phyloP scores from a whole-genome alignment of 805 yeast genomes.

The Cyberlindnera euphorbiiphila region DNA sequence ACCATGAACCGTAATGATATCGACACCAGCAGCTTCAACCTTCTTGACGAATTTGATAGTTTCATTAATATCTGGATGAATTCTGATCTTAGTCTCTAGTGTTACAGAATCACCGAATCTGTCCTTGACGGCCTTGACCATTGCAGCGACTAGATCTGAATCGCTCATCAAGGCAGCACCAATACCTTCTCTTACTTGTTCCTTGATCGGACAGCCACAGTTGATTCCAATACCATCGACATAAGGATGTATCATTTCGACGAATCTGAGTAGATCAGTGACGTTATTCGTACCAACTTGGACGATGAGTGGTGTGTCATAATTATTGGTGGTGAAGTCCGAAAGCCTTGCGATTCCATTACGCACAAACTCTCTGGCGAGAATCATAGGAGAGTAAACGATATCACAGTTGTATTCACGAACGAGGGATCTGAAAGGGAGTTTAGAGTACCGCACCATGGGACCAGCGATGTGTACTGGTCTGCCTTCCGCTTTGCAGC shows the following conservation, averaged over 20 bases:
- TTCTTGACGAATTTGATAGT: slow-evolving; percentile 68
- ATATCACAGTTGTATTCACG: slow-evolving; percentile 74
- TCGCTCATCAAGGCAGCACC: slow-evolving; percentile 93
- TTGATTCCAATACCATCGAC: slow-evolving; percentile 93
- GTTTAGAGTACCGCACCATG: slow-evolving; percentile 93
- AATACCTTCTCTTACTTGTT: slow-evolving; percentile 91
- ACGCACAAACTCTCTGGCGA: slow-evolving; percentile 92
- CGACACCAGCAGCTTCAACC: slow-evolving; percentile 87
- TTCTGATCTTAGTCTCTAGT: slow-evolving; percentile 88
- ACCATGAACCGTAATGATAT: slow-evolving; percentile 92
- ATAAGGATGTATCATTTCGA: slow-evolving; percentile 83
- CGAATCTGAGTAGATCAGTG: slow-evolving; percentile 74
- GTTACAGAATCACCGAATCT: slow-evolving; percentile 69
- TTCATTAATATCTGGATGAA: slow-evolving; percentile 70
- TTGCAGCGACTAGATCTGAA: slow-evolving; percentile 71
- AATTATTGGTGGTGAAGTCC: slow-evolving; percentile 77
- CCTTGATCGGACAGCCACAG: slow-evolving; percentile 97
- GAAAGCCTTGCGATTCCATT: slow-evolving; percentile 74
- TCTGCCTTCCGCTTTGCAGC: slow-evolving; percentile 43
- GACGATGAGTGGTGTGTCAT: slow-evolving; percentile 71
- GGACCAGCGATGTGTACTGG: slow-evolving; percentile 81
- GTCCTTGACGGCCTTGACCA: slow-evolving; percentile 81
- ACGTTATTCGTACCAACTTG: slow-evolving; percentile 91
- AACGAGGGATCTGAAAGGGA: slow-evolving; percentile 82
- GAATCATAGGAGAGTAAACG: slow-evolving; percentile 93